A percentile compares a stretch with the other conserved stretches of the same genome.
These are phyloP conservation scores for Coniochaeta prunicola DNA, from an alignment of 2,329 filamentous ascomycete genomes.

Conservation along the genomic window DNA sequence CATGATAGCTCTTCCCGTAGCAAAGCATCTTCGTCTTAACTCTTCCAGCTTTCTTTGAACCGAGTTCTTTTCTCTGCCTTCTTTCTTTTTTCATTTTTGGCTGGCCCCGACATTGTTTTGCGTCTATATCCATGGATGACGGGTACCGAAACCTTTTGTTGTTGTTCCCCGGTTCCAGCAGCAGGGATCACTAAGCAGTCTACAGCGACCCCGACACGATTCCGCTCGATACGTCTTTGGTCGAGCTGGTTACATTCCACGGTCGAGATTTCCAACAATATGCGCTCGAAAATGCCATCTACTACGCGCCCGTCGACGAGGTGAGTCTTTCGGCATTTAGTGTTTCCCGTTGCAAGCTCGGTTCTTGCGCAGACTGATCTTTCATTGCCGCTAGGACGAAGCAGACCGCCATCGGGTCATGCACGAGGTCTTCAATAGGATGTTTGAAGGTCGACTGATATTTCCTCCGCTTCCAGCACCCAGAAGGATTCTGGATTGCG, in stretches of 20 bases:
- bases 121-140: conserved; percentile 14
- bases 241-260: conserved; percentile 52
- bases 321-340: conserved; percentile 31
- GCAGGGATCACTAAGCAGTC: conserved; percentile 9
- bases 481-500: conserved; percentile 61
- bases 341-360: background rate
- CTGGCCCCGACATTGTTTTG: background rate
- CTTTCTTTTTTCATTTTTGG: background rate
- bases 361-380: background rate
- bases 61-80: background rate
- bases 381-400: conserved; percentile 48
- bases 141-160: conserved; percentile 11
- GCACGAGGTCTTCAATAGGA: conserved; percentile 52
- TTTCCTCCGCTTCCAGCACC: conserved; percentile 58
- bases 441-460: conserved; percentile 61
- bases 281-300: conserved; percentile 56
- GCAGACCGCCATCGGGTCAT: conserved; percentile 56
- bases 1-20: background rate
- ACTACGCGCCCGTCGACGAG: conserved; percentile 66
- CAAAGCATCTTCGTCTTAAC: background rate
- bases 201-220: conserved; percentile 39
- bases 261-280: conserved; percentile 62
- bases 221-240: conserved; percentile 49
- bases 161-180: background rate
- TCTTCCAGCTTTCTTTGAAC: conserved; percentile 2